Percentiles rank a stretch among this genome's conserved stretches.
Evolutionary conservation across 2,329 filamentous ascomycete species (phyloP).

Genomic region (Paraconiothyrium brasiliense): DNA sequence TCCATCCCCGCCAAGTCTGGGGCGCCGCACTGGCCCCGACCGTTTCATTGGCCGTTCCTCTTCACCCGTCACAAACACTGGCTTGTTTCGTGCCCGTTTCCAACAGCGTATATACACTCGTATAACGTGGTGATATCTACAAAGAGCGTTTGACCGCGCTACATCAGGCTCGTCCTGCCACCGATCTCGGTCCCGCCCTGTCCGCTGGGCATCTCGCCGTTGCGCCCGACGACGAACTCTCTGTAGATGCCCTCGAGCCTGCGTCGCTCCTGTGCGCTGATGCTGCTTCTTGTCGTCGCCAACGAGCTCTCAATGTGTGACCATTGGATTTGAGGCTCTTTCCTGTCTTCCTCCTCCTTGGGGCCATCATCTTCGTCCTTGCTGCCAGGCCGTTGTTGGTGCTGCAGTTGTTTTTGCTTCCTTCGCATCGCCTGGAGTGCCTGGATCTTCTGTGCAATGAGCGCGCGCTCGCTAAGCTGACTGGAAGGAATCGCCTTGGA

Average conservation of each 20-base stretch:
- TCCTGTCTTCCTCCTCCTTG: conserved; percentile 51
- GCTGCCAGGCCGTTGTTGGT: conserved; percentile 30
- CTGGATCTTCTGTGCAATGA: conserved; percentile 82
- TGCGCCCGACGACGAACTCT: conserved; percentile 92
- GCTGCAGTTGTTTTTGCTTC: conserved; percentile 63
- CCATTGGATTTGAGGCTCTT: conserved; percentile 86
- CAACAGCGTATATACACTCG: background rate
- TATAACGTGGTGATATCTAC: background rate
- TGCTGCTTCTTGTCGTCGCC: conserved; percentile 80
- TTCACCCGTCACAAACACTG: conserved; percentile 11
- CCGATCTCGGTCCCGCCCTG: conserved; percentile 93
- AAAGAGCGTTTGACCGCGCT: conserved; percentile 11
- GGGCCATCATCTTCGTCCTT: conserved; percentile 29
- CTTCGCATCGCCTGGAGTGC: conserved; percentile 77
- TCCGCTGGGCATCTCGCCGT: conserved; percentile 94
- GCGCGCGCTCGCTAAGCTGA: conserved; percentile 77
- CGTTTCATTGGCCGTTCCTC: background rate
- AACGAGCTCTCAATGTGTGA: conserved; percentile 82
- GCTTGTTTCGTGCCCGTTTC: background rate
- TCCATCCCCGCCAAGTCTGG: conserved; percentile 14
- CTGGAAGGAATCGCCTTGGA: conserved; percentile 58
- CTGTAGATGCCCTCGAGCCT: conserved; percentile 83
- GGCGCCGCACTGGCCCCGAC: conserved; percentile 10
- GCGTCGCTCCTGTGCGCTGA: conserved; percentile 78
- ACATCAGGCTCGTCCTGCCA: conserved; percentile 94